Evolutionary conservation across 345 rosid genomes (phyloP), one percentile per base, ranked within the genome.

Genomic region (Syzygium jambos): DNA sequence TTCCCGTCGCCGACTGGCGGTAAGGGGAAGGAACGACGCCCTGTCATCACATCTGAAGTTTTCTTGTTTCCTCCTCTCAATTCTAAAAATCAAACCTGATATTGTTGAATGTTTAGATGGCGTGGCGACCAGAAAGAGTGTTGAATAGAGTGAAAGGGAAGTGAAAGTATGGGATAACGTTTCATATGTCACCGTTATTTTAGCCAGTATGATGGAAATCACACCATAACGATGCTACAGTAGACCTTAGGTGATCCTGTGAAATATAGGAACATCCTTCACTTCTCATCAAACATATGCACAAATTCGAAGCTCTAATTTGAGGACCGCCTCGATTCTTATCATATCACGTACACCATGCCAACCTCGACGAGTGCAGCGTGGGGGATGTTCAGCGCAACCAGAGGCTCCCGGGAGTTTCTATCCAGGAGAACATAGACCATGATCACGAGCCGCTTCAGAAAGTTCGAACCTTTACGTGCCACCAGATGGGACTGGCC

Each of bases 301-400:
- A 68, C 78, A 68, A 17, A 17, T 30, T 17, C 7, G 43, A 9
- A 30, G 43, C 43, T 19, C 78, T 2, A 34, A 68, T 68, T 17
- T 13, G 3, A 19, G 49, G 49, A 73, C 82, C 1, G 15, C 49
- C 14, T 19, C 8, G 82, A 21, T 38, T 73, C 27, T 38, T 19
- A 11, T 41, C 38, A 94, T 89, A 93, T 86, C 0, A 88, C 88
- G 85, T 92, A 94, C 19, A 91, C 92, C 91, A 91, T 95, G 52
- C 95, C 90, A 82, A 93, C 96, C 92, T 93, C 94, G 63, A 95
- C 92, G 43, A 92, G 94, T 61, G 95, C 93, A 13, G 95, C 95
- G 86, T 95, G 92, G 85, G 97, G 97, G 84, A 93, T 92, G 90
- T 93, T 92, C 51, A 94, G 88, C 38, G 93, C 97, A 73, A 92